Conservation (phyloP, 345 rosid genomes). For the Acer yangbiense region DNA sequence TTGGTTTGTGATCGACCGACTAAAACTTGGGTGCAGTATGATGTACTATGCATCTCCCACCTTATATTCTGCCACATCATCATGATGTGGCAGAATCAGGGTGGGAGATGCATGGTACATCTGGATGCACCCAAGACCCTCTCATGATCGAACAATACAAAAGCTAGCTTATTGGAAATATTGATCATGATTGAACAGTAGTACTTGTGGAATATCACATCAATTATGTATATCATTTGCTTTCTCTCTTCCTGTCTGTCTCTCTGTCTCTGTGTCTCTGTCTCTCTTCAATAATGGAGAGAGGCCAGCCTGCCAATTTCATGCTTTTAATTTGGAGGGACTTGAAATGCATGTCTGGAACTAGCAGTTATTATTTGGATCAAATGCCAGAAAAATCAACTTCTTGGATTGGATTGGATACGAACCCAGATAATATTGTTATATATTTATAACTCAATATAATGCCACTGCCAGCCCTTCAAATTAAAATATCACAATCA, state of each 20-base stretch:
- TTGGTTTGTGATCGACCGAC: too few relatives aligned
- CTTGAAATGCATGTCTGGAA: slow-evolving; percentile 37
- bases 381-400: slow-evolving; percentile 25
- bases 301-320: slow-evolving; percentile 37
- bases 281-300: slow-evolving; percentile 41
- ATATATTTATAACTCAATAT: slow-evolving; percentile 1
- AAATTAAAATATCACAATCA: slow-evolving; percentile 18
- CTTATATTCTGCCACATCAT: too few relatives aligned
- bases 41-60: too few relatives aligned
- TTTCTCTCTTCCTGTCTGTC: neutral
- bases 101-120: too few relatives aligned
- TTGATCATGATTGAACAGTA: too few relatives aligned
- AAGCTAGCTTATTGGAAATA: too few relatives aligned
- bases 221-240: neutral
- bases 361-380: slow-evolving; percentile 25
- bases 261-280: too few relatives aligned
- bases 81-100: too few relatives aligned
- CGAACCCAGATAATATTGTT: slow-evolving; percentile 28
- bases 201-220: too few relatives aligned
- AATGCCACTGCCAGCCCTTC: slow-evolving; percentile 24
- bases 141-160: too few relatives aligned
- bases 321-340: slow-evolving; percentile 40
- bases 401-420: slow-evolving; percentile 16
- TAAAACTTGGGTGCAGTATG: too few relatives aligned
- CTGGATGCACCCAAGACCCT: too few relatives aligned